phyloP scores from a whole-genome alignment of 495 filamentous ascomycete genomes.

The Staphylotrichum longicolle region DNA sequence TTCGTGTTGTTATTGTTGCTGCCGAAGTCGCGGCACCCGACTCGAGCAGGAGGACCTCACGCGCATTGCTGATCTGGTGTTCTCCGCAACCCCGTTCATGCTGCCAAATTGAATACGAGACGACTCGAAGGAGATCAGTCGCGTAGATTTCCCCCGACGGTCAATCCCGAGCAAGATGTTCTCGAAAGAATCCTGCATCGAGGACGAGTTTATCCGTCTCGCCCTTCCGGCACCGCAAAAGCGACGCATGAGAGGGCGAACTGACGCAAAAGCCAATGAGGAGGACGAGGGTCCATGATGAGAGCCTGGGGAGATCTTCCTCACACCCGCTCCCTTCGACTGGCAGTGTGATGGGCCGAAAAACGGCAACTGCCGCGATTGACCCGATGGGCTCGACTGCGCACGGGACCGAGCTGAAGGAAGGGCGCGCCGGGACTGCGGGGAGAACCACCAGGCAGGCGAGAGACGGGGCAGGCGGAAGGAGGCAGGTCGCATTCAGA shows the following conservation, averaged over 20 bases:
- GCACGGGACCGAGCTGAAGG: background rate
- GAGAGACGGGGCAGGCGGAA: too few species aligned
- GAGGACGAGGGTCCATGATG: background rate
- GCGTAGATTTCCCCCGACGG: slow-evolving; percentile 23
- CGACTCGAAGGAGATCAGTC: slow-evolving; percentile 32
- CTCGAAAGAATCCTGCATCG: background rate
- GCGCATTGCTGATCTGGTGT: background rate
- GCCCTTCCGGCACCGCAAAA: too few species aligned
- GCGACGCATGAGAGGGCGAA: too few species aligned
- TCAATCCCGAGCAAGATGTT: slow-evolving; percentile 12
- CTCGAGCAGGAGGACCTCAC: too few species aligned
- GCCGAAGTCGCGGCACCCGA: too few species aligned
- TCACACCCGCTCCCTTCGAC: too few species aligned
- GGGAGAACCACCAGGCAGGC: too few species aligned
- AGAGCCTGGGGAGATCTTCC: too few species aligned
- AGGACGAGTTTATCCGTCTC: too few species aligned
- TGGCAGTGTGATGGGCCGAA: background rate
- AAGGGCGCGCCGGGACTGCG: too few species aligned
- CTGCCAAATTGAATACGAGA: slow-evolving; percentile 3
- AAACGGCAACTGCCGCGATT: background rate
- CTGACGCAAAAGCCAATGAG: background rate
- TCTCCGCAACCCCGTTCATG: background rate
- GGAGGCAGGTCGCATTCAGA: too few species aligned
- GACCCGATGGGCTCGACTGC: background rate
- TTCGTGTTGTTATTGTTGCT: too few species aligned